Conservation (phyloP, 768 basidiomycete species). For the Chalciporus sphaerocephalus region DNA sequence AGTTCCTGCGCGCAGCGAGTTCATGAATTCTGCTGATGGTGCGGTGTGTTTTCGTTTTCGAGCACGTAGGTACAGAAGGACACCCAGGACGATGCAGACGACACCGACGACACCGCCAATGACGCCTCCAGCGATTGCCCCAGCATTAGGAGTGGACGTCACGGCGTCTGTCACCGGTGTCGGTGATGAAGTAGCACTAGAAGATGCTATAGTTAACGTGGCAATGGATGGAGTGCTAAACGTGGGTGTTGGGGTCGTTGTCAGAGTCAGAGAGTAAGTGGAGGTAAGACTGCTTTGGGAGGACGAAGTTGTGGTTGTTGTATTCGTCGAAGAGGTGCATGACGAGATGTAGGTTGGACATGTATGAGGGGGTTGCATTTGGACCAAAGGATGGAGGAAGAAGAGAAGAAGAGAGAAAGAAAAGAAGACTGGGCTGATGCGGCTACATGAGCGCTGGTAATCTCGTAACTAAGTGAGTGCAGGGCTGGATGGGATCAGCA, state of each 20-base stretch:
- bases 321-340: too few relatives aligned
- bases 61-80: conserved; percentile 41
- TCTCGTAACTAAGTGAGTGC: too few relatives aligned
- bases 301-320: too few relatives aligned
- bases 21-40: conserved; percentile 58
- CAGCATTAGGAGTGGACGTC: conserved; percentile 26
- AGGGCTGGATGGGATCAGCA: not conserved
- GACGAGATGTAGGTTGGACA: too few relatives aligned
- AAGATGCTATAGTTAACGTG: not conserved
- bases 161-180: conserved; percentile 6
- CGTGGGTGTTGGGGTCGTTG: too few relatives aligned
- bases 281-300: too few relatives aligned
- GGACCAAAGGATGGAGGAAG: too few relatives aligned
- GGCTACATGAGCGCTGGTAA: not conserved
- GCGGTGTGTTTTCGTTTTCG: conserved; percentile 41
- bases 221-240: too few relatives aligned
- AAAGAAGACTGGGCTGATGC: not conserved
- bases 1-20: conserved; percentile 22
- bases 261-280: too few relatives aligned
- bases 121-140: conserved; percentile 51
- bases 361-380: too few relatives aligned
- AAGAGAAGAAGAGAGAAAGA: too few relatives aligned
- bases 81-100: conserved; percentile 30
- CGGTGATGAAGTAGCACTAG: not conserved
- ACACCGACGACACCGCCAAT: conserved; percentile 46